phyloP scores from a whole-genome alignment of 2,329 filamentous ascomycete genomes.

The Colletotrichum sp. region DNA sequence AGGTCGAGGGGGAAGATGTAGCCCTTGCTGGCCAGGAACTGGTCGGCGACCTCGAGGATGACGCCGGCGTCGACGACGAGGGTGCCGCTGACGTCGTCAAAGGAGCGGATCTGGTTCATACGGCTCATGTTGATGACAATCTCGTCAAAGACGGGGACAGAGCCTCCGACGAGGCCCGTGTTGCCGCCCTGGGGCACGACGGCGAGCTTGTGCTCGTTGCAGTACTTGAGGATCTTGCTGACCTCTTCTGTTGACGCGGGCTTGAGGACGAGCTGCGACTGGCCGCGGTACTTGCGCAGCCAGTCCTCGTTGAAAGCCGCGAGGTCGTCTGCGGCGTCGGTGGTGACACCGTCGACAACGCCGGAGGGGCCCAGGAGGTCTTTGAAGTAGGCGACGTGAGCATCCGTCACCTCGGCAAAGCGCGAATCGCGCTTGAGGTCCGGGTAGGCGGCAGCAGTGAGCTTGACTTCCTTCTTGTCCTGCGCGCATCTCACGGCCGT shows the following conservation, averaged over 20 bases:
- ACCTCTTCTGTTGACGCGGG: constrained; percentile 86
- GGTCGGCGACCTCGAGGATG: constrained; percentile 87
- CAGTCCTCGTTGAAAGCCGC: constrained; percentile 96
- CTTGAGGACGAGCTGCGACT: constrained; percentile 85
- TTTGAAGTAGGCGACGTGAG: constrained; percentile 85
- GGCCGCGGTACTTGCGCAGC: constrained; percentile 98
- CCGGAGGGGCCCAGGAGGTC: constrained; percentile 81
- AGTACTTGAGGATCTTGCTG: constrained; percentile 90
- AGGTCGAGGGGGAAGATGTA: constrained; percentile 96
- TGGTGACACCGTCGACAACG: constrained; percentile 81
- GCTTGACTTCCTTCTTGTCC: constrained; percentile 50
- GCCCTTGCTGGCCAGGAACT: constrained; percentile 79
- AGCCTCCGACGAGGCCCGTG: constrained; percentile 93
- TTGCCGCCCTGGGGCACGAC: constrained; percentile 98
- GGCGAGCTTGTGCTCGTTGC: constrained; percentile 89
- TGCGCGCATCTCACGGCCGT: constrained; percentile 7
- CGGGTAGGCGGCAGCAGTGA: constrained; percentile 87
- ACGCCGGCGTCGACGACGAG: constrained; percentile 90
- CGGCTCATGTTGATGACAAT: constrained; percentile 90
- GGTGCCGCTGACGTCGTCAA: constrained; percentile 91
- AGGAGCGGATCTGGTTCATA: constrained; percentile 90
- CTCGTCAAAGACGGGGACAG: constrained; percentile 97
- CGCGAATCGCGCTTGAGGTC: constrained; percentile 78
- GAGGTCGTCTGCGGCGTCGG: constrained; percentile 77
- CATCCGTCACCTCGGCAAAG: constrained; percentile 74